Conservation (phyloP, 345 rosid genomes). For the Atalantia buxifolia region DNA sequence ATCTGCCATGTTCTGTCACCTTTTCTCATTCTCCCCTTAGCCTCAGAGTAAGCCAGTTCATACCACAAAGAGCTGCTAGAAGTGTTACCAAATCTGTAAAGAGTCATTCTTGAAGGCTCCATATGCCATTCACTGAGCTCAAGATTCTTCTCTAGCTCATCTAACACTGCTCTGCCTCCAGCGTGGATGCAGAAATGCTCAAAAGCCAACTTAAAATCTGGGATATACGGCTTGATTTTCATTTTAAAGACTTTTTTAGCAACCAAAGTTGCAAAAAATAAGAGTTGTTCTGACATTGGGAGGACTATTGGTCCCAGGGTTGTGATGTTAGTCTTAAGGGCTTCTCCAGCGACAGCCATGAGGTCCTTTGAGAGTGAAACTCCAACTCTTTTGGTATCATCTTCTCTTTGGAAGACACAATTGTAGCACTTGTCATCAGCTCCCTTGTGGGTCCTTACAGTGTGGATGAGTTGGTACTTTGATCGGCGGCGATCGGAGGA, state of each 20-base stretch:
- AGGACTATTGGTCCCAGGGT: conserved; percentile 84
- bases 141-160: conserved; percentile 82
- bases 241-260: conserved; percentile 66
- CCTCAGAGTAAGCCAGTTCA: conserved; percentile 80
- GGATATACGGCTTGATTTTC: conserved; percentile 75
- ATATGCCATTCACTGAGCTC: conserved; percentile 76
- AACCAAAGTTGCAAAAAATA: conserved; percentile 61
- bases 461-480: conserved; percentile 87
- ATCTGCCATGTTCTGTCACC: conserved; percentile 94
- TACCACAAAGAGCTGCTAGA: conserved; percentile 94
- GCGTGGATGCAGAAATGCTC: conserved; percentile 92
- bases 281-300: conserved; percentile 88
- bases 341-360: conserved; percentile 96
- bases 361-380: conserved; percentile 86
- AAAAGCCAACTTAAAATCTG: conserved; percentile 82
- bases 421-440: conserved; percentile 68
- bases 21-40: conserved; percentile 75
- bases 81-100: conserved; percentile 83
- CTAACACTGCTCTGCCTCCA: conserved; percentile 86
- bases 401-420: conserved; percentile 85
- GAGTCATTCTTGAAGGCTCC: conserved; percentile 96
- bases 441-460: conserved; percentile 91
- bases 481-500: conserved; percentile 70
- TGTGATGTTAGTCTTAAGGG: conserved; percentile 88
- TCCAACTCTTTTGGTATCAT: conserved; percentile 51